phyloP scores from a whole-genome alignment of 345 rosid genomes.

The Eucalyptus cloeziana region DNA sequence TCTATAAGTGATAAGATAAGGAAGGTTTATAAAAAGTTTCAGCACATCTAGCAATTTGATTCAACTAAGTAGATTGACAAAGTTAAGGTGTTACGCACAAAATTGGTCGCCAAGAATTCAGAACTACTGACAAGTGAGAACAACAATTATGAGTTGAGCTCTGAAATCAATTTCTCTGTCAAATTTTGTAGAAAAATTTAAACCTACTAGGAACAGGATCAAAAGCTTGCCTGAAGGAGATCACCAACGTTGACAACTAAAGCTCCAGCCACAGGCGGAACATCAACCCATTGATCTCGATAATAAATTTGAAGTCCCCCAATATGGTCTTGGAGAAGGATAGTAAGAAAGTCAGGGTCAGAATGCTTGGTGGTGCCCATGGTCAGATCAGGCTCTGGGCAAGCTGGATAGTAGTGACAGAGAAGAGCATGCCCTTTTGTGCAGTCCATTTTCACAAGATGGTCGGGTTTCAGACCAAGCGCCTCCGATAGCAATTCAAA shows the following conservation, averaged over 20 bases:
- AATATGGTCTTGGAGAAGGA: constrained; percentile 48
- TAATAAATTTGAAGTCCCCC: constrained; percentile 50
- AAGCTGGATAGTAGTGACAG: constrained; percentile 49
- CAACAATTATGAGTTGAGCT: not conserved
- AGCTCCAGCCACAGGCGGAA: constrained; percentile 35
- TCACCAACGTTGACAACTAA: constrained; percentile 50
- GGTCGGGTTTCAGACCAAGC: constrained; percentile 22
- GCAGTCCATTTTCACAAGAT: constrained; percentile 34
- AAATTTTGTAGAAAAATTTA: not conserved
- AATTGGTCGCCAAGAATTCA: not conserved
- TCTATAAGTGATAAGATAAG: not conserved
- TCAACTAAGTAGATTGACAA: not conserved
- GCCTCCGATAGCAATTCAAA: constrained; percentile 51
- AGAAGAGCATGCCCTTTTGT: constrained; percentile 20
- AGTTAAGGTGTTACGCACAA: not conserved
- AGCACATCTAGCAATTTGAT: not conserved
- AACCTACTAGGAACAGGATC: not conserved
- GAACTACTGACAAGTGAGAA: not conserved
- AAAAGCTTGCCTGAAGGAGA: constrained; percentile 35
- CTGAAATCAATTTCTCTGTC: not conserved
- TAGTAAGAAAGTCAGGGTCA: constrained; percentile 34
- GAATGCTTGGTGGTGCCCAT: constrained; percentile 35
- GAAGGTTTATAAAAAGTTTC: not conserved
- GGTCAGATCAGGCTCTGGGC: constrained; percentile 55
- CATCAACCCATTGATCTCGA: constrained; percentile 37